Percentiles rank a stretch among this genome's conserved stretches.
Conservation (phyloP, 2,329 filamentous ascomycete genomes). For the Capronia americana region DNA sequence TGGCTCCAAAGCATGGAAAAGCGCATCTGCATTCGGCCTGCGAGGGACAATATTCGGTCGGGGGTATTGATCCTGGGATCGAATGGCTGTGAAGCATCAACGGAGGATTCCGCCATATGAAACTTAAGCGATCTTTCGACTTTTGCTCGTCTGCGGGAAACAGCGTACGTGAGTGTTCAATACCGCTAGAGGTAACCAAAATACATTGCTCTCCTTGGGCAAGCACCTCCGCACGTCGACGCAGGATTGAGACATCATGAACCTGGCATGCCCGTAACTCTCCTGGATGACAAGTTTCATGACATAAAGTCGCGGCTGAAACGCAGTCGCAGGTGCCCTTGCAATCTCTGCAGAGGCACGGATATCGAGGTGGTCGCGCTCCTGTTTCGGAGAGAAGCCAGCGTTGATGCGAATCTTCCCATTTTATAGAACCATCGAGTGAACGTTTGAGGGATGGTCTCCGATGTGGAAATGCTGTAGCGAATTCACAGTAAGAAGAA, state of each 20-base stretch:
- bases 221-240: neutral
- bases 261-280: neutral
- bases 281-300: neutral
- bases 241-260: neutral
- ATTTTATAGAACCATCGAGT: slow-evolving; percentile 39
- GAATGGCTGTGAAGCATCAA: neutral
- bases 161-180: neutral
- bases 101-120: neutral
- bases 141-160: neutral
- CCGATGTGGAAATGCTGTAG: neutral
- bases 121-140: neutral
- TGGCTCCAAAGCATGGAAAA: neutral
- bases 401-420: slow-evolving; percentile 26
- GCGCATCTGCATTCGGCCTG: neutral
- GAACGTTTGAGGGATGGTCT: slow-evolving; percentile 39
- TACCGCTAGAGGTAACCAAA: neutral
- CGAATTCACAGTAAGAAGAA: neutral
- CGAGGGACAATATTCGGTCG: neutral
- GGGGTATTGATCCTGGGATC: neutral
- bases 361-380: neutral
- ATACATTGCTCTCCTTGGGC: neutral
- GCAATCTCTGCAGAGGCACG: neutral
- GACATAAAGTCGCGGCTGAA: neutral
- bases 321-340: neutral
- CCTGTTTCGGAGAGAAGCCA: neutral